A percentile compares a stretch with the other conserved stretches of the same genome.
Evolutionary conservation across 352 stramenopile genomes (phyloP).

Genomic region (Phytophthora palmivora): DNA sequence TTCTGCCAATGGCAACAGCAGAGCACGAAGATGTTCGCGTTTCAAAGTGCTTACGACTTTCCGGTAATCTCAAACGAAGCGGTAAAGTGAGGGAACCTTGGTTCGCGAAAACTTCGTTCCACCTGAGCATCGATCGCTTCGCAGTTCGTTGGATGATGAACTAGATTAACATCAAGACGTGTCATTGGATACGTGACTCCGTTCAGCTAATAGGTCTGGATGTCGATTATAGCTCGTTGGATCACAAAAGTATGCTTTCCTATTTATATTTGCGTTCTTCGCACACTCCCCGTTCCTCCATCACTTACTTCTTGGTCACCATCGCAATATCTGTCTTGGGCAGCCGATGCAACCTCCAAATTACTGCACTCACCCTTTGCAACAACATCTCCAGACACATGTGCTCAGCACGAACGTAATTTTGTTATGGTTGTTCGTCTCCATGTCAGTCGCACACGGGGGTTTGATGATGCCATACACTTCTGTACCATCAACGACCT

Average conservation of each 20-base stretch:
- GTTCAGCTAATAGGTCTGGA: too few relatives aligned
- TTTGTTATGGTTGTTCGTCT: neutral
- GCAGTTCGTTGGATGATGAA: too few relatives aligned
- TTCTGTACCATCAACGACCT: slow-evolving; percentile 8
- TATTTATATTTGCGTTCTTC: neutral
- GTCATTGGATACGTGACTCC: too few relatives aligned
- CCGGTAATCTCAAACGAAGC: too few relatives aligned
- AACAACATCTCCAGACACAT: neutral
- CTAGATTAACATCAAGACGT: too few relatives aligned
- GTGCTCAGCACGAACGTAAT: neutral
- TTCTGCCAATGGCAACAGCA: too few relatives aligned
- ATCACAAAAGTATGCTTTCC: neutral
- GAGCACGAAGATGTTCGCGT: too few relatives aligned
- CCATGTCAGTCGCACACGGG: neutral
- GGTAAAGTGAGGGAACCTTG: too few relatives aligned
- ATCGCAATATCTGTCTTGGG: neutral
- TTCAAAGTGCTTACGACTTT: too few relatives aligned
- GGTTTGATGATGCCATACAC: slow-evolving; percentile 27
- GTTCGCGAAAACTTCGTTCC: too few relatives aligned
- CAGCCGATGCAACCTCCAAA: neutral
- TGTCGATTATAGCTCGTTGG: neutral
- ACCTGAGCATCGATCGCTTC: too few relatives aligned
- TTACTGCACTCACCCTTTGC: neutral
- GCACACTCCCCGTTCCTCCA: neutral
- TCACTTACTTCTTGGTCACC: neutral